Evolutionary conservation across 129 eudicot species (phyloP).

Genomic region (Artemisia annua): DNA sequence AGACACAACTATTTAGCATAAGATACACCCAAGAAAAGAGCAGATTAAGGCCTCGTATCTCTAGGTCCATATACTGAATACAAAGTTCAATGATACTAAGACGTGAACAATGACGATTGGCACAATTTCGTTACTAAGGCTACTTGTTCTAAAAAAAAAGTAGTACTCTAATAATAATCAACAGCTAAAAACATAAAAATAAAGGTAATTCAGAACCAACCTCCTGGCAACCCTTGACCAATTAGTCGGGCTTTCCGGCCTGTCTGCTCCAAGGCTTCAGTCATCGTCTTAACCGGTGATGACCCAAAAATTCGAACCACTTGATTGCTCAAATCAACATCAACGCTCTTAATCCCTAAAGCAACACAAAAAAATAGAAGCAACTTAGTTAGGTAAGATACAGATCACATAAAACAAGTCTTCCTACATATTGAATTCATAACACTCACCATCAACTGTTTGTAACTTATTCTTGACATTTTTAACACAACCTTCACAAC

Average conservation of each 20-base stretch:
- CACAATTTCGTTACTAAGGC: not conserved
- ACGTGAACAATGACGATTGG: not conserved
- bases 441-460: constrained; percentile 62
- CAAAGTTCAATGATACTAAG: not conserved
- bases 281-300: constrained; percentile 79
- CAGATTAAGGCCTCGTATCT: not conserved
- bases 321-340: constrained; percentile 87
- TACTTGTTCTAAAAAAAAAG: not conserved
- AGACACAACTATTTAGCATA: too few relatives aligned
- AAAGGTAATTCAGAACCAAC: constrained; percentile 39
- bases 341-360: constrained; percentile 77
- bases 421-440: not conserved
- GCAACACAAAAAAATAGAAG: not conserved
- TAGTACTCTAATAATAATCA: not conserved
- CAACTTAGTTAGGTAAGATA: not conserved
- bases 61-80: not conserved
- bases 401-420: constrained; percentile 5
- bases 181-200: not conserved
- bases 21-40: not conserved
- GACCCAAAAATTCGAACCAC: constrained; percentile 92
- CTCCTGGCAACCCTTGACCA: constrained; percentile 95
- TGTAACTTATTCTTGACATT: constrained; percentile 75
- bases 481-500: constrained; percentile 88
- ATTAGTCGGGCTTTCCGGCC: constrained; percentile 81
- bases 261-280: constrained; percentile 89